Base-by-base conservation (phyloP, 208 protist genomes). In the Wallacemonas sp. region DNA sequence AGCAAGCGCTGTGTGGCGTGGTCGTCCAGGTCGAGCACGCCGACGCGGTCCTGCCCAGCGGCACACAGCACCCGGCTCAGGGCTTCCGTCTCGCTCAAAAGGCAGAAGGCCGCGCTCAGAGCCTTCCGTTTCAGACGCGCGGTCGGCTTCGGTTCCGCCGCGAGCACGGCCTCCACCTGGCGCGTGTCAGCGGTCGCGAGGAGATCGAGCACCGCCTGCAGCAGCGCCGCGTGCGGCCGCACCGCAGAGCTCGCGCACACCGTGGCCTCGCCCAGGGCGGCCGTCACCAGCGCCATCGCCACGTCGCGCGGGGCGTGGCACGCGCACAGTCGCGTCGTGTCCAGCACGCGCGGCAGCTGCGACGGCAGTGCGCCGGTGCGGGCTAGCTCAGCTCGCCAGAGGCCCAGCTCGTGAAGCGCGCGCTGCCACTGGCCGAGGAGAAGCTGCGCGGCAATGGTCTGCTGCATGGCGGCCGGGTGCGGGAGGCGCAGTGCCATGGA, bases 1-100 rank as follows among this genome's bases (percentile, higher is more conserved):
- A 94, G 36, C 29, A 96, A 61, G 26, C 87, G 78, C 70, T 92
- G 81, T 31, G 92, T 52, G 3, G 81, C 91, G 66, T 89, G 75
- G 26, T 72, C 68, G 72, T 93, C 86, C 20, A 96, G 31, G 54
- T 96, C 87, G 25, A 62, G 41, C 1, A 77, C 68, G 22, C 55
- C 66, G 54, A 89, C 74, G 3, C 54, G 57, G 20, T 57, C 38
- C 49, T 73, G 39, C 5, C 78, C 73, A 1, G 57, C 46, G 12
- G 80, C 77, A 20, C 49, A 61, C 54, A 90, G 59, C 57, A 91
- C 76, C 25, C 25, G 29, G 45, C 54, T 49, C 70, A 96, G 82
- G n/a, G 52, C 61, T 10, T 57, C 28, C 61, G 80, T 74, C 1
- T 71, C 66, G 33, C 79, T 44, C n/a, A 94, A 45, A 4, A 91